Percentiles rank a stretch among this genome's conserved stretches.
Evolutionary conservation across 768 basidiomycete genomes (phyloP).

Genomic region (Collybiopsis luxurians): DNA sequence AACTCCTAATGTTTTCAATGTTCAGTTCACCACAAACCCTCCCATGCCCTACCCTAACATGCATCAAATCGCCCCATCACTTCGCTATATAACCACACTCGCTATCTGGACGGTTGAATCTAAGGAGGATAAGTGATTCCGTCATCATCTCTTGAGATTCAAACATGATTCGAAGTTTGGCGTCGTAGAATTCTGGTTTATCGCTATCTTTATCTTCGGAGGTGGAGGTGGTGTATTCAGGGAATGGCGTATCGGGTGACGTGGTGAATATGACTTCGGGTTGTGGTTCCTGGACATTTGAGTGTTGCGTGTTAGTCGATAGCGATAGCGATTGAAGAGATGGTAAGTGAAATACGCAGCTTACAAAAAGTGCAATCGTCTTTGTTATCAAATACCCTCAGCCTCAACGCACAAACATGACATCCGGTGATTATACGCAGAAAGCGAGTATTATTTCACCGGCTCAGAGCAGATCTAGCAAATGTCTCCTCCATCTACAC

Average conservation of each 20-base stretch:
- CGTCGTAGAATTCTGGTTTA: constrained; percentile 50
- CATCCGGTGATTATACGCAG: constrained; percentile 95
- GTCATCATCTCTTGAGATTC: constrained; percentile 96
- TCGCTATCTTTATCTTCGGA: background rate
- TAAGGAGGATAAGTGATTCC: constrained; percentile 83
- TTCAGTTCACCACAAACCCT: constrained; percentile 79
- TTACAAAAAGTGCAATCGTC: constrained; percentile 96
- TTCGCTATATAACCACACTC: constrained; percentile 82
- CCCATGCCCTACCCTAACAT: constrained; percentile 73
- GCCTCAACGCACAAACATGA: constrained; percentile 86
- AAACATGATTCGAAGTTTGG: constrained; percentile 76
- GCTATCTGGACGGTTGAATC: constrained; percentile 90
- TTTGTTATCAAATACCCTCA: constrained; percentile 93
- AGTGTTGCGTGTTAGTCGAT: background rate
- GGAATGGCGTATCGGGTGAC: constrained; percentile 59
- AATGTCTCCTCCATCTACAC: background rate
- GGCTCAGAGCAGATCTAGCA: constrained; percentile 97
- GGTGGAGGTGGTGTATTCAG: constrained; percentile 52
- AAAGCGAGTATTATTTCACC: constrained; percentile 85
- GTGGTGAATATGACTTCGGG: constrained; percentile 68
- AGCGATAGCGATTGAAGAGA: background rate
- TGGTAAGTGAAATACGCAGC: constrained; percentile 37
- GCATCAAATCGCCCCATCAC: constrained; percentile 88
- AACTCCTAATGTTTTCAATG: background rate
- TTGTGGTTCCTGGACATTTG: constrained; percentile 61